These are phyloP conservation scores for Penicillium aurantiogriseum DNA, from an alignment of 2,329 filamentous ascomycete species.

Conservation along the genomic window DNA sequence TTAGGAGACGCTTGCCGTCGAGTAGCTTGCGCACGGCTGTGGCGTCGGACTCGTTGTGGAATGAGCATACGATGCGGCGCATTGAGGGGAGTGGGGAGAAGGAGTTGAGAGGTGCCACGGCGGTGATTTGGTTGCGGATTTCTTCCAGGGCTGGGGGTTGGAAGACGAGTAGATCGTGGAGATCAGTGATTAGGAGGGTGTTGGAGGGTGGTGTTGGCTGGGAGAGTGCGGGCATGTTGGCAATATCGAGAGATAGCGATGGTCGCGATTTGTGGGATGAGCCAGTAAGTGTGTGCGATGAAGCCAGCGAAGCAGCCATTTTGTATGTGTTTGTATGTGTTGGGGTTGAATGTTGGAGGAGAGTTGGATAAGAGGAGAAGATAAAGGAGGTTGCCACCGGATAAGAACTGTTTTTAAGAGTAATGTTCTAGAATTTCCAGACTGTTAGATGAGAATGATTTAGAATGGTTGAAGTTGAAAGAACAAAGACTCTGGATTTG, in stretches of 20 bases:
- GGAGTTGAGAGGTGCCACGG: constrained; percentile 47
- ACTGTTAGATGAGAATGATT: not conserved
- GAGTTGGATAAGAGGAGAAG: constrained; percentile 15
- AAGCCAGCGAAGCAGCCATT: constrained; percentile 21
- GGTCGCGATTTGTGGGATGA: constrained; percentile 32
- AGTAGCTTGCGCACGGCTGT: constrained; percentile 45
- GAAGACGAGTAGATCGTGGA: constrained; percentile 48
- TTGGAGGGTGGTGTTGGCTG: constrained; percentile 50
- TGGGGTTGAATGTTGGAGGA: not conserved
- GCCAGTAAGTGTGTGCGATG: not conserved
- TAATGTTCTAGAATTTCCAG: constrained; percentile 4
- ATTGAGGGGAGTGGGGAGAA: constrained; percentile 53
- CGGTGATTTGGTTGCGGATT: constrained; percentile 45
- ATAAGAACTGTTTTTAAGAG: constrained; percentile 2
- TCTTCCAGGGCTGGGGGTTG: constrained; percentile 44
- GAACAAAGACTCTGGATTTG: not conserved
- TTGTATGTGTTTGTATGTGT: constrained; percentile 15
- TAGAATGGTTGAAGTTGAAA: not conserved
- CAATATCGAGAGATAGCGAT: constrained; percentile 48
- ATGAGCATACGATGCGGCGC: constrained; percentile 52
- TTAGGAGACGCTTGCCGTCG: constrained; percentile 38
- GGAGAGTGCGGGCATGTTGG: constrained; percentile 45
- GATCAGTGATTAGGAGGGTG: constrained; percentile 52
- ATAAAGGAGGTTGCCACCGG: constrained; percentile 22
- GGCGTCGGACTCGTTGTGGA: constrained; percentile 44